Evolutionary conservation across 2,329 filamentous ascomycete genomes (phyloP), one percentile per base, ranked within the genome.

Genomic region (Ceratocystis alfenasii): DNA sequence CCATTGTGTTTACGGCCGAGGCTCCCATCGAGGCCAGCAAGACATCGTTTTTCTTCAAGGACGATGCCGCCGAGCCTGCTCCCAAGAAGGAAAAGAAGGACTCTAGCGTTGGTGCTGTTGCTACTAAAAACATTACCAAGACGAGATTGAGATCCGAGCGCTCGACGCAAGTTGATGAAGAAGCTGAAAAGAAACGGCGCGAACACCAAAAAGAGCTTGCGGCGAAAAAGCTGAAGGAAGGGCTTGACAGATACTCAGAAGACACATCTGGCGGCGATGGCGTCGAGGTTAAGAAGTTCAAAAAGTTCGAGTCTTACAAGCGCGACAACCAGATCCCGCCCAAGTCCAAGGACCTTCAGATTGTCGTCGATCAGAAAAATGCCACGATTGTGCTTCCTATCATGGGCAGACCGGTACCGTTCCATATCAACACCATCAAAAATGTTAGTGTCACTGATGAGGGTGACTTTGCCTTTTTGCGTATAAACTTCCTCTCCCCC

Each of bases 301-400:
- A 97, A 79, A 89, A 91, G 66, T 99, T 97, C 73, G 94, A 99
- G 76, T 99, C 94, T 0, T 99, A 99, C 79, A 99, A 97, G 80
- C 86, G 93, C 68, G 94, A 97, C 75, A 96, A 95, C 71, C 93
- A 97, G 75, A 85, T 99, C 65, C 94, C 94, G 1, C 74, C 82
- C 15, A 87, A 86, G 72, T 86, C 95, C 70, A 88, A 88, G 74
- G 93, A 96, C 71, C 80, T 97, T 66, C 87, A 89, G 69, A 90
- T 99, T 68, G 83, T 96, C 25, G 90, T 97, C 15, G 94, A 99
- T 73, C 82, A 84, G 70, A 97, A 96, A 79, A 94, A 90, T 72
- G 84, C 84, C 66, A 96, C 93, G 0, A 85, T 99, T 67, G 87
- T 99, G 64, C 83, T 99, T 55, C 94, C 95, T 2, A 93, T 99